Conservation (phyloP, 305 asterid genomes). For the Fraxinus xanthoxyloides region DNA sequence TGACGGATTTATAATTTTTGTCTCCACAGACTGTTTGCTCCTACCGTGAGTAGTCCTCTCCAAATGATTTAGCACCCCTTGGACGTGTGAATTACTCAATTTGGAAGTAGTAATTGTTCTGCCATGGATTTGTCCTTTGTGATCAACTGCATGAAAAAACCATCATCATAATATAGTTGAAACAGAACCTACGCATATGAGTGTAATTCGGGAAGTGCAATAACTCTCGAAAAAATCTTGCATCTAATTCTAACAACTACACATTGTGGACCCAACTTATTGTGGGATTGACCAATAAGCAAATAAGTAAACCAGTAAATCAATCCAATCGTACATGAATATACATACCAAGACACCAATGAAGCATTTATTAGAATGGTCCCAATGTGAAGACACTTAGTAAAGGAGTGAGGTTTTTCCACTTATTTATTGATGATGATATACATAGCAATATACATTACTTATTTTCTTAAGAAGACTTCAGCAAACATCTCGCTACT, state of each 20-base stretch:
- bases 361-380: not conserved
- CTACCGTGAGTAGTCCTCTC: constrained; percentile 20
- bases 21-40: constrained; percentile 16
- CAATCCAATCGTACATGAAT: not conserved
- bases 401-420: constrained; percentile 7
- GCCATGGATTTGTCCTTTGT: not conserved
- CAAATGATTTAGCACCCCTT: constrained; percentile 6
- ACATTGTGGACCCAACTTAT: not conserved
- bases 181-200: not conserved
- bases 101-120: not conserved
- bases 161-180: not conserved
- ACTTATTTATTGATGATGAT: constrained; percentile 7
- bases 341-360: not conserved
- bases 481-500: not conserved
- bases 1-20: constrained; percentile 20
- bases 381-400: not conserved
- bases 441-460: not conserved
- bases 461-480: constrained; percentile 8
- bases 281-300: not conserved
- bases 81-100: not conserved
- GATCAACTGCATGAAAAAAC: constrained; percentile 15
- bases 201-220: not conserved
- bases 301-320: not conserved
- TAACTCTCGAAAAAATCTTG: not conserved
- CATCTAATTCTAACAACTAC: not conserved